Base-by-base conservation (phyloP, 2,329 filamentous ascomycete species). In the Monosporascus sp. region DNA sequence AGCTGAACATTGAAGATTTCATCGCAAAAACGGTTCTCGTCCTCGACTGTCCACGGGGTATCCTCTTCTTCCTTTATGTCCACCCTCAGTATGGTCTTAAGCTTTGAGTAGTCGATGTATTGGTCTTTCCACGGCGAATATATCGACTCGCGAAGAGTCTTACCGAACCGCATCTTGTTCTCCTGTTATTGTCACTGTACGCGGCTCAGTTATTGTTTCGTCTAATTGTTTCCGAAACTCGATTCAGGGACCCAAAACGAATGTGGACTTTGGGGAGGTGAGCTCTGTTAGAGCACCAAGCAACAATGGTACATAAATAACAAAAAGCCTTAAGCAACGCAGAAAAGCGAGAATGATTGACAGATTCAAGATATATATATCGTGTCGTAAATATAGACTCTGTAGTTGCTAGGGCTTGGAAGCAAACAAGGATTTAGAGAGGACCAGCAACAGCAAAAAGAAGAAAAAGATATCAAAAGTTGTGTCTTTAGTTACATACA, bases 81-180 rank as follows among this genome's bases (percentile, higher is more conserved):
- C 70, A 97, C 94, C 58, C 90, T 87, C 55, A 99, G 77, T 54
- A 99, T 80, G 65, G 81, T 80, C 80, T 97, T 97, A 60, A 99
- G 85, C 80, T 93, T 96, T 63, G 82, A 76, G 72, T 99, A 99
- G 76, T 97, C 92, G 68, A 99, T 90, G 77, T 99, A 97, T 66
- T 95, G 82, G 69, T 87, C 89, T 71, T 88, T 89, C 93, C 93
- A 99, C 67, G 91, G 90, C 62, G 82, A 74, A 70, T 97, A 94
- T 63, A 89, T 78, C 55, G 89, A 85, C 65, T 84, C 82, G 65
- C 85, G 84, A 55, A 99, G 82, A 49, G 90, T 97, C 75, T 86
- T 90, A 58, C 93, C 93, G 77, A 97, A 99, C 65, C 90, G 88
- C 94, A 99, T 97, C 48, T 55, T 77, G 65, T 50, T 22, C 20